Percentiles rank a stretch among this genome's conserved stretches.
phyloP scores from a whole-genome alignment of 257 asterid species.

The Linderniella brevidens region DNA sequence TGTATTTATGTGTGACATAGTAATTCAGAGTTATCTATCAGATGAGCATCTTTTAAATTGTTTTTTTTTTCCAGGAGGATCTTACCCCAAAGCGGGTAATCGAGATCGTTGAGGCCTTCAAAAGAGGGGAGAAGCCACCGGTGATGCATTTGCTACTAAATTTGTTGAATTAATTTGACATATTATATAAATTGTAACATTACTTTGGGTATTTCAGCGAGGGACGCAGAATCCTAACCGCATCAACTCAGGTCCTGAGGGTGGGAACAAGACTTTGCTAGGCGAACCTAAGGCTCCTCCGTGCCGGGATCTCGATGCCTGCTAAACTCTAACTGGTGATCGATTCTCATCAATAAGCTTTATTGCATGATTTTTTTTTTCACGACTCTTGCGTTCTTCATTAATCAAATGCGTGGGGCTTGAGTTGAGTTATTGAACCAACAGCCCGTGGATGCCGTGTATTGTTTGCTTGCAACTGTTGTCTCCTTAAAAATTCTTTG shows the following conservation, averaged over 20 bases:
- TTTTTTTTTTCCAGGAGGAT: conserved; percentile 53
- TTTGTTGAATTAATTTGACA: background rate
- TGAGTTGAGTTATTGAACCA: too few species aligned
- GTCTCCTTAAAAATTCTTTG: too few species aligned
- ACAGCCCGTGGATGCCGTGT: too few species aligned
- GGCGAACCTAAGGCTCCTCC: conserved; percentile 89
- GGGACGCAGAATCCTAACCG: conserved; percentile 90
- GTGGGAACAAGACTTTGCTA: conserved; percentile 69
- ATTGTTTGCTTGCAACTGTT: too few species aligned
- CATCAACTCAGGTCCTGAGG: conserved; percentile 74
- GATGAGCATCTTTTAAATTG: background rate
- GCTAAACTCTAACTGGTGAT: conserved; percentile 21
- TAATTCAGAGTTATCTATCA: background rate
- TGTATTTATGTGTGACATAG: background rate
- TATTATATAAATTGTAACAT: too few species aligned
- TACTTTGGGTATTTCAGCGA: conserved; percentile 23
- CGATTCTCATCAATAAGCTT: too few species aligned
- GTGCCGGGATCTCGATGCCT: conserved; percentile 90
- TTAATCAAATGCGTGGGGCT: too few species aligned
- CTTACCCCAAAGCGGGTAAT: conserved; percentile 69
- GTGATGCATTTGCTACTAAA: conserved; percentile 12
- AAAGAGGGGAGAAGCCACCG: conserved; percentile 87
- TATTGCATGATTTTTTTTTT: too few species aligned
- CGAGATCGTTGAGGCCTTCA: conserved; percentile 84
- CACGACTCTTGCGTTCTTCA: too few species aligned